Evolutionary conservation across 305 asterid species (phyloP).

Genomic region (Euphrasia arctica): DNA sequence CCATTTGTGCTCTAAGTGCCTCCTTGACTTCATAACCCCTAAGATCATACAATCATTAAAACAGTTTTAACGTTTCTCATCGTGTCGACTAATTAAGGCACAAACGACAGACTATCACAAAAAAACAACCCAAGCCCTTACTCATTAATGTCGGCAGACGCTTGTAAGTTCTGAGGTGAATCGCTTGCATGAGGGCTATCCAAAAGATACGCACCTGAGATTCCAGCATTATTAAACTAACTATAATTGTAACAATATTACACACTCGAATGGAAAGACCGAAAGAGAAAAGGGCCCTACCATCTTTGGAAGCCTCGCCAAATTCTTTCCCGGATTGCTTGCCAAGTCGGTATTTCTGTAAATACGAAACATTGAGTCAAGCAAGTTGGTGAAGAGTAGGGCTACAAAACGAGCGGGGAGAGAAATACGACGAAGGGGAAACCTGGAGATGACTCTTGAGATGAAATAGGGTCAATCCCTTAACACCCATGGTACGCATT

Average conservation of each 20-base stretch:
- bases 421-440: not conserved
- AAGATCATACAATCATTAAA: constrained; percentile 24
- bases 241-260: not conserved
- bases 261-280: not conserved
- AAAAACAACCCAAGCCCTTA: constrained; percentile 29
- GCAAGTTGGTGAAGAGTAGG: constrained; percentile 14
- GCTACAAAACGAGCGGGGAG: constrained; percentile 7
- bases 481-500: constrained; percentile 86
- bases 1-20: constrained; percentile 93
- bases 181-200: constrained; percentile 50
- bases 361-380: constrained; percentile 25
- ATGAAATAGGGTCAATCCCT: constrained; percentile 86
- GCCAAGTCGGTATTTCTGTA: constrained; percentile 84
- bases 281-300: constrained; percentile 35
- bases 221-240: constrained; percentile 29
- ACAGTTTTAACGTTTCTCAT: constrained; percentile 18
- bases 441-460: constrained; percentile 95
- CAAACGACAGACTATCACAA: constrained; percentile 5
- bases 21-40: constrained; percentile 84
- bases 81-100: not conserved
- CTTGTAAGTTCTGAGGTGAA: constrained; percentile 52
- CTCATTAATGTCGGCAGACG: constrained; percentile 59
- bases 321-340: constrained; percentile 84
- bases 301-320: constrained; percentile 72
- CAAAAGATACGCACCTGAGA: constrained; percentile 48